These are phyloP conservation scores for Chaetomium globosum DNA, from an alignment of 2,329 filamentous ascomycete genomes.

Conservation along the genomic window DNA sequence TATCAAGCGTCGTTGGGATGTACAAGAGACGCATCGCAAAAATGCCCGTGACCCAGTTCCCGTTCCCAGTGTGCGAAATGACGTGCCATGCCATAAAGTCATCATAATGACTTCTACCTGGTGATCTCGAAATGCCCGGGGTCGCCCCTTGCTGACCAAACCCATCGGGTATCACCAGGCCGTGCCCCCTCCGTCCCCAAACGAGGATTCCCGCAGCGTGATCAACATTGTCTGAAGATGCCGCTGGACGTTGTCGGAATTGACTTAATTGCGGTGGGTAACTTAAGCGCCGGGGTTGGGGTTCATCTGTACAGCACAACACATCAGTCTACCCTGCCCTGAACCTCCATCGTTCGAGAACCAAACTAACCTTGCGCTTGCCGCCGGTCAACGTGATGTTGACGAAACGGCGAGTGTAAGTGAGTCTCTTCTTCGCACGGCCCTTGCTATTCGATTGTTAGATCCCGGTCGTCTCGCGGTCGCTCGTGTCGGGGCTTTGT, in stretches of 20 bases:
- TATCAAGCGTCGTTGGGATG: constrained; percentile 29
- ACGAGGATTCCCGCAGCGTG: constrained; percentile 22
- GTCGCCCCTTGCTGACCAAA: constrained; percentile 19
- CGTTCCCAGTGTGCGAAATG: constrained; percentile 31
- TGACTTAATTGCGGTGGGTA: constrained; percentile 18
- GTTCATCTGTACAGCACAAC: constrained; percentile 36
- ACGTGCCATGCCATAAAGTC: constrained; percentile 32
- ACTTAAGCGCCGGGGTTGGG: constrained; percentile 39
- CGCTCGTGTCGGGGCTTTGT: not conserved
- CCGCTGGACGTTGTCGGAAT: constrained; percentile 17
- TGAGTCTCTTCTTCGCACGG: constrained; percentile 94
- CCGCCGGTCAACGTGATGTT: constrained; percentile 95
- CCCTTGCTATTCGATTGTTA: constrained; percentile 62
- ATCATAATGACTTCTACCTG: constrained; percentile 23
- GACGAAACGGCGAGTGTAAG: constrained; percentile 96
- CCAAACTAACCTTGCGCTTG: constrained; percentile 85
- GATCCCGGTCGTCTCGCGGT: constrained; percentile 17
- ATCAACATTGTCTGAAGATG: constrained; percentile 22
- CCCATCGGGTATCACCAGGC: constrained; percentile 25
- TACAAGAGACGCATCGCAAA: constrained; percentile 31
- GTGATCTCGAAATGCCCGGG: constrained; percentile 19
- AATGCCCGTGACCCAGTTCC: constrained; percentile 31
- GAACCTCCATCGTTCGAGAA: not conserved
- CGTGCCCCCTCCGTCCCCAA: constrained; percentile 21
- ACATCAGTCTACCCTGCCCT: constrained; percentile 19